Evolutionary conservation across 345 rosid species (phyloP).

Genomic region (Arabis hirsuta): DNA sequence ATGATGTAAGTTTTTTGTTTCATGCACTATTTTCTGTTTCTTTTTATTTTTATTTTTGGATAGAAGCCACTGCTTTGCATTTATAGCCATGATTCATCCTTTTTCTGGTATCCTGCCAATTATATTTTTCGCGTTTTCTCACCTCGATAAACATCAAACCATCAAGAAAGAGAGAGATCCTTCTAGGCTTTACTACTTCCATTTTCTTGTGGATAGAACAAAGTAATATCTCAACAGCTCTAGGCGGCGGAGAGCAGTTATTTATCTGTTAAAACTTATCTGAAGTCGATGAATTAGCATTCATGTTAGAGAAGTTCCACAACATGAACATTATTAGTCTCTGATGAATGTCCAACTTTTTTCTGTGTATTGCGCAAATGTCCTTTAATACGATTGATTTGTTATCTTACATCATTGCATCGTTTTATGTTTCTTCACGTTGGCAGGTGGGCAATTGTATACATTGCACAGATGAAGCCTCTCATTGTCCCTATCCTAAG

Average conservation of each 20-base stretch:
- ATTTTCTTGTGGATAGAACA: conserved; percentile 18
- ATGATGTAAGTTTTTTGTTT: conserved; percentile 74
- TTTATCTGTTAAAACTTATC: not conserved
- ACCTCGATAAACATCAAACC: not conserved
- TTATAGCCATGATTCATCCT: conserved; percentile 9
- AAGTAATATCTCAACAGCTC: not conserved
- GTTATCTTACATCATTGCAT: conserved; percentile 12
- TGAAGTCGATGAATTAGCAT: not conserved
- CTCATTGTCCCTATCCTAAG: conserved; percentile 90
- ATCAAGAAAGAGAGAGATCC: not conserved
- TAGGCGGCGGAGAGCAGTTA: conserved; percentile 10
- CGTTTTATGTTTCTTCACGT: conserved; percentile 2
- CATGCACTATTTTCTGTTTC: not conserved
- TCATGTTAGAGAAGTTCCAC: not conserved
- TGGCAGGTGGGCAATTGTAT: conserved; percentile 97
- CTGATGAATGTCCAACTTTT: not conserved
- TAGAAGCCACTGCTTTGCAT: not conserved
- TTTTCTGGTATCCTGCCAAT: not conserved
- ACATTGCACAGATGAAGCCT: conserved; percentile 97
- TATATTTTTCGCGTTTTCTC: not conserved
- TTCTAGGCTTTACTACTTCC: conserved; percentile 8
- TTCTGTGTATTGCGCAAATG: not conserved
- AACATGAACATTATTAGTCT: conserved; percentile 2
- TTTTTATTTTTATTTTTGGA: not conserved
- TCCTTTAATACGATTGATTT: not conserved